phyloP scores from a whole-genome alignment of 345 rosid genomes.

The Nasturtium officinale region DNA sequence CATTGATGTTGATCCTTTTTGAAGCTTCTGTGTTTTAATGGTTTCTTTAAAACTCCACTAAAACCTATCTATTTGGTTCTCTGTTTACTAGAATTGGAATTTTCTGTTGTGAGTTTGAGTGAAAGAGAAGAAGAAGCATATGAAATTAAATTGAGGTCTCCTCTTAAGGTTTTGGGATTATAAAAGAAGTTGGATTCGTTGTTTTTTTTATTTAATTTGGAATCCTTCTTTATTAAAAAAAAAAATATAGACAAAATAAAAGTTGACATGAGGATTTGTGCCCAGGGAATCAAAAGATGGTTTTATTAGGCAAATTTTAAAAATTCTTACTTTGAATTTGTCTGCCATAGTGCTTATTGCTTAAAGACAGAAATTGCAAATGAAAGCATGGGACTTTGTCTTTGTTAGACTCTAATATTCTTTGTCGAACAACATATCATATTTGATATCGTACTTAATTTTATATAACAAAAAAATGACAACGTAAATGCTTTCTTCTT shows the following conservation, averaged over 20 bases:
- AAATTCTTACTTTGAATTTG: slow-evolving; percentile 41
- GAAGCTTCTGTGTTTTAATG: slow-evolving; percentile 44
- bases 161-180: slow-evolving; percentile 41
- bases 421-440: slow-evolving; percentile 14
- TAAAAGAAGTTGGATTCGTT: slow-evolving; percentile 42
- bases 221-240: slow-evolving; percentile 39
- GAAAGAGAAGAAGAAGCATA: slow-evolving; percentile 28
- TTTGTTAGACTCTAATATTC: slow-evolving; percentile 18
- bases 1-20: slow-evolving; percentile 45
- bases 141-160: slow-evolving; percentile 24
- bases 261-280: slow-evolving; percentile 43
- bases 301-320: slow-evolving; percentile 42
- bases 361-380: slow-evolving; percentile 23
- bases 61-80: background rate
- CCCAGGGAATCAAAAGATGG: slow-evolving; percentile 46
- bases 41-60: slow-evolving; percentile 50
- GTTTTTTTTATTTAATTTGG: slow-evolving; percentile 27
- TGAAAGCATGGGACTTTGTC: slow-evolving; percentile 24
- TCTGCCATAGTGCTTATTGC: slow-evolving; percentile 40
- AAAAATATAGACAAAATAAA: slow-evolving; percentile 29
- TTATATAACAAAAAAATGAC: background rate
- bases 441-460: slow-evolving; percentile 10
- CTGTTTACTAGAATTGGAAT: background rate
- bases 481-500: slow-evolving; percentile 23
- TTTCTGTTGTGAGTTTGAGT: slow-evolving; percentile 38